A percentile compares a stretch with the other conserved stretches of the same genome.
Evolutionary conservation across 1,139 yeast species (phyloP).

Genomic region (Pichia sp.): DNA sequence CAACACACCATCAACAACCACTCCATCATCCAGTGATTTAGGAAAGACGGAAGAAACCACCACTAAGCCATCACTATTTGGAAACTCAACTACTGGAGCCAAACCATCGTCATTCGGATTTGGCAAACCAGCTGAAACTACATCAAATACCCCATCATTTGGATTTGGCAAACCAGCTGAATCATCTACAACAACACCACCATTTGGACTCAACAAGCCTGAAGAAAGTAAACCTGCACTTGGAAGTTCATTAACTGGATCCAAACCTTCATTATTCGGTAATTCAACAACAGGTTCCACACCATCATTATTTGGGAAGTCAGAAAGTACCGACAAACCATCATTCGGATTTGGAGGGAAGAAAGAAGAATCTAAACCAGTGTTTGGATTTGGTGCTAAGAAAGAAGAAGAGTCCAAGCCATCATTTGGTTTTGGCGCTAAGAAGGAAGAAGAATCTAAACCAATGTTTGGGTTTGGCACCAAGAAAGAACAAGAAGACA

Average conservation of each 20-base stretch:
- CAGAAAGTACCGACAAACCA: neutral
- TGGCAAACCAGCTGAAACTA: too few species aligned
- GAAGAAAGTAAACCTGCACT: too few species aligned
- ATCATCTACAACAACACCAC: too few species aligned
- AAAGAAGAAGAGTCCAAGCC: neutral
- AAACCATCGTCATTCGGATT: too few species aligned
- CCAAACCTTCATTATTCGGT: neutral
- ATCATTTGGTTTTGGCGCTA: neutral
- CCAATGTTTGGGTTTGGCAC: neutral
- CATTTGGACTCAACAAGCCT: too few species aligned
- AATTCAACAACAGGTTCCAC: neutral
- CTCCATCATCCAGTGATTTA: too few species aligned
- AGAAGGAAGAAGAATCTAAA: neutral
- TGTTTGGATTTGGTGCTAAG: neutral
- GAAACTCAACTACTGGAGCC: neutral
- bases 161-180: too few species aligned
- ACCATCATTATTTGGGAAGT: too few species aligned
- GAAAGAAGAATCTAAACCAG: neutral
- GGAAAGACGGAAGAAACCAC: too few species aligned
- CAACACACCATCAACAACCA: too few species aligned
- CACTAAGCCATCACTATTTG: neutral
- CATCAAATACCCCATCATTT: too few species aligned
- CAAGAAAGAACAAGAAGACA: neutral
- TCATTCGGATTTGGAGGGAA: neutral
- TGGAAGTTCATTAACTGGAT: too few species aligned